Percentiles rank a stretch among this genome's conserved stretches.
Evolutionary conservation across 768 basidiomycete genomes (phyloP).

Genomic region (Naganishia vaughanmartiniae): DNA sequence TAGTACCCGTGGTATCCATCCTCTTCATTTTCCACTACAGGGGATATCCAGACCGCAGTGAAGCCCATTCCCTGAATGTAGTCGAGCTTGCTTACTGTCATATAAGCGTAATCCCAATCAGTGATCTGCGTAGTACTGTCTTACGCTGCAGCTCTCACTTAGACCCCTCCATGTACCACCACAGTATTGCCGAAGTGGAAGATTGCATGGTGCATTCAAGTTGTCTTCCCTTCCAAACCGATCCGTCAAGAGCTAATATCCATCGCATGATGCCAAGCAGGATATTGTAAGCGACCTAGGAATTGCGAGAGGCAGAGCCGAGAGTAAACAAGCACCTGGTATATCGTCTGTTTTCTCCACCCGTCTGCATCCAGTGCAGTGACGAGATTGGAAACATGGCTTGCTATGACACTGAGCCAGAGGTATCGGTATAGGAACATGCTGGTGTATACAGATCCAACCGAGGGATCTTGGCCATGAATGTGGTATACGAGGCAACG

Average conservation of each 20-base stretch:
- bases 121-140: not conserved
- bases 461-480: not conserved
- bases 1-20: slow-evolving; percentile 54
- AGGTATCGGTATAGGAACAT: slow-evolving; percentile 1
- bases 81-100: slow-evolving; percentile 61
- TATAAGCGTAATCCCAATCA: not conserved
- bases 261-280: no score
- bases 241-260: slow-evolving; percentile 31
- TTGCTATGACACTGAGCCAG: not conserved
- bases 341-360: slow-evolving; percentile 31
- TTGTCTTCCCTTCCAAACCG: slow-evolving; percentile 26
- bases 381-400: not conserved
- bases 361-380: slow-evolving; percentile 24
- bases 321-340: slow-evolving; percentile 3
- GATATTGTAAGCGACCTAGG: not conserved
- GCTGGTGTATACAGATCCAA: not conserved
- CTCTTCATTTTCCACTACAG: slow-evolving; percentile 73
- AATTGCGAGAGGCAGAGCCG: not conserved
- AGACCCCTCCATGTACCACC: slow-evolving; percentile 80
- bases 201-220: slow-evolving; percentile 26
- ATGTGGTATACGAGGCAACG: not conserved
- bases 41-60: slow-evolving; percentile 82
- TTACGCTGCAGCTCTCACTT: slow-evolving; percentile 39
- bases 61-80: slow-evolving; percentile 80
- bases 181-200: slow-evolving; percentile 57